These are phyloP conservation scores for Penicillium griseofulvum DNA, from an alignment of 2,329 filamentous ascomycete species.

Conservation along the genomic window DNA sequence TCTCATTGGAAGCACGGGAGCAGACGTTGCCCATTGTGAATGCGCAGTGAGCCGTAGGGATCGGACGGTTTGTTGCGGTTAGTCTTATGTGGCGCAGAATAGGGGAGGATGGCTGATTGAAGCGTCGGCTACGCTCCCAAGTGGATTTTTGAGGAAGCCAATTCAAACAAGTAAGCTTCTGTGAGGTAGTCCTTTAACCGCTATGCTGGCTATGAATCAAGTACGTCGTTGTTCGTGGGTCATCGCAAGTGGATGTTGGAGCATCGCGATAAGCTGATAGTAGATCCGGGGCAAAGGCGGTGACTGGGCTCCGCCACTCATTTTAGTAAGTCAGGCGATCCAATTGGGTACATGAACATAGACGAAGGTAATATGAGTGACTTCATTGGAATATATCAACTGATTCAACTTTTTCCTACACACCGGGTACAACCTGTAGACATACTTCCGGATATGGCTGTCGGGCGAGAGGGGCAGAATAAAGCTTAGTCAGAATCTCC, in stretches of 20 bases:
- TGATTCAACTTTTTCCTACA: background rate
- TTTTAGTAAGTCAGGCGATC: background rate
- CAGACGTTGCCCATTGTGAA: conserved; percentile 79
- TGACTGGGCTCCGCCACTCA: background rate
- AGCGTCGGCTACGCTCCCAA: background rate
- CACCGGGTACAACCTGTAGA: no score
- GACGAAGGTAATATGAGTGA: background rate
- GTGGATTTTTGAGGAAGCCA: background rate
- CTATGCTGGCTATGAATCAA: background rate
- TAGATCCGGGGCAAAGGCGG: conserved; percentile 12
- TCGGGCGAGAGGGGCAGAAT: conserved; percentile 11
- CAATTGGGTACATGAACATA: background rate
- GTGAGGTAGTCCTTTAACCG: background rate
- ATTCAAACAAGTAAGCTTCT: background rate
- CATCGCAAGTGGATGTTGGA: background rate
- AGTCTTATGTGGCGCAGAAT: background rate
- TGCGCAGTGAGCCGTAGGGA: conserved; percentile 3
- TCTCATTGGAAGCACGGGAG: conserved; percentile 63
- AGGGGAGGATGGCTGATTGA: background rate
- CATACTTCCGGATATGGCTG: background rate
- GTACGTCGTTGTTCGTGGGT: background rate
- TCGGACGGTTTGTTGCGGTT: conserved; percentile 3
- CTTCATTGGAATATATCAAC: no score
- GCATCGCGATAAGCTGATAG: conserved; percentile 8
- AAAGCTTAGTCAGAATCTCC: background rate